Evolutionary conservation across 163 green algal genomes (phyloP).

Genomic region (Scenedesmus sp.): DNA sequence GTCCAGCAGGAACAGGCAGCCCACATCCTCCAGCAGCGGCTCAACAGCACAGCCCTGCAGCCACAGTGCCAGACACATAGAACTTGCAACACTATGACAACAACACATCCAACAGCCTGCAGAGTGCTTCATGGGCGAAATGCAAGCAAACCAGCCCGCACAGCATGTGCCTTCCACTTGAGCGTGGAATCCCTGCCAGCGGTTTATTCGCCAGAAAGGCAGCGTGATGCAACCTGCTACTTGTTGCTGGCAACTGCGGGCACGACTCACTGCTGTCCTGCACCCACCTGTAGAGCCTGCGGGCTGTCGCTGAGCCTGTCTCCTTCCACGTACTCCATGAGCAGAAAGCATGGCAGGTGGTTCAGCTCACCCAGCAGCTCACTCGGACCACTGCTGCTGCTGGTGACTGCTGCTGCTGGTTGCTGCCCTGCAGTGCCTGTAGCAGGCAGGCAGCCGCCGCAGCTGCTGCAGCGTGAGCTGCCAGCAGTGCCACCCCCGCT

Average conservation of each 20-base stretch:
- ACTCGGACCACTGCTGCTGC: neutral
- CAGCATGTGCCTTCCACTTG: neutral
- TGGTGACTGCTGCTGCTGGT: neutral
- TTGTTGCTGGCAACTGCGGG: neutral
- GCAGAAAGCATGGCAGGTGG: constrained; percentile 64
- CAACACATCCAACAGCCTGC: neutral
- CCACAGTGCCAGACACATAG: neutral
- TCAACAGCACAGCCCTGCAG: neutral
- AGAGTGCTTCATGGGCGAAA: too few relatives aligned
- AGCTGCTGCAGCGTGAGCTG: neutral
- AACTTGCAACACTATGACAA: neutral
- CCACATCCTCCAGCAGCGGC: constrained; percentile 56
- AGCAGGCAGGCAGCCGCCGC: neutral
- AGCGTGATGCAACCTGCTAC: neutral
- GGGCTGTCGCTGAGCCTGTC: constrained; percentile 16
- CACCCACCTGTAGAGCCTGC: constrained; percentile 13
- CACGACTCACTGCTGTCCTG: neutral
- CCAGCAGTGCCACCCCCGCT: neutral
- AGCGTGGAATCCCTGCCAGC: neutral
- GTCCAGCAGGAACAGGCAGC: constrained; percentile 83
- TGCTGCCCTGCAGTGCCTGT: neutral
- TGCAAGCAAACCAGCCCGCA: neutral
- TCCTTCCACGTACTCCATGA: constrained; percentile 85
- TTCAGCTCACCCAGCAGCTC: constrained; percentile 67
- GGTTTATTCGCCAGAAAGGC: neutral